Evolutionary conservation across 805 yeast species (phyloP).

Genomic region (Candida andamanensis): DNA sequence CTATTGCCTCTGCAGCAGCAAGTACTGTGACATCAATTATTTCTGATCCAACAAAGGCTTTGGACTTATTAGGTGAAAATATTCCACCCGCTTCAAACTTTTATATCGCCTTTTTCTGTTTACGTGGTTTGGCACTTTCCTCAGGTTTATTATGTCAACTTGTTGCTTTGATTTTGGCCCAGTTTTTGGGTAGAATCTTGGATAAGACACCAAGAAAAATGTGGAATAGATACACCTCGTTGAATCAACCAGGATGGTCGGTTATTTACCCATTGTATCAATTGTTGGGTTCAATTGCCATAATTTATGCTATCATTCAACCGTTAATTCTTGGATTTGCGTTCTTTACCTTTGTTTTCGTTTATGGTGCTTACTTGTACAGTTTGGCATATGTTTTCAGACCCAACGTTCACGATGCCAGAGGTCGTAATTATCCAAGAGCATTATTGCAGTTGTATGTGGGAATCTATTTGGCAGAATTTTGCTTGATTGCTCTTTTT

Average conservation of each 20-base stretch:
- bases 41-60: constrained; percentile 61
- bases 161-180: constrained; percentile 65
- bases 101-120: constrained; percentile 74
- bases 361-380: constrained; percentile 61
- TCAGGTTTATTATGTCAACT: constrained; percentile 75
- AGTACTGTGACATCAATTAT: constrained; percentile 71
- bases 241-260: constrained; percentile 75
- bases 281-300: constrained; percentile 63
- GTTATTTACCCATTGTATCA: constrained; percentile 75
- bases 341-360: constrained; percentile 49
- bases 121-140: constrained; percentile 76
- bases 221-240: constrained; percentile 69
- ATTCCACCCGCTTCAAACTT: constrained; percentile 90
- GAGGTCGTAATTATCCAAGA: constrained; percentile 70
- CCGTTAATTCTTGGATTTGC: constrained; percentile 69
- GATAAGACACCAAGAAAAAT: constrained; percentile 89
- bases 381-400: constrained; percentile 58
- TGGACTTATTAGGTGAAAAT: constrained; percentile 66
- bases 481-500: constrained; percentile 65
- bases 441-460: constrained; percentile 70
- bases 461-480: constrained; percentile 66
- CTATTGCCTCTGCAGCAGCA: constrained; percentile 79
- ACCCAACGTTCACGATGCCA: constrained; percentile 51
- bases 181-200: constrained; percentile 62
- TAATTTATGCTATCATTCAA: constrained; percentile 74